Evolutionary conservation across 2,329 filamentous ascomycete species (phyloP).

Genomic region (Ascochyta viciae-villosae): DNA sequence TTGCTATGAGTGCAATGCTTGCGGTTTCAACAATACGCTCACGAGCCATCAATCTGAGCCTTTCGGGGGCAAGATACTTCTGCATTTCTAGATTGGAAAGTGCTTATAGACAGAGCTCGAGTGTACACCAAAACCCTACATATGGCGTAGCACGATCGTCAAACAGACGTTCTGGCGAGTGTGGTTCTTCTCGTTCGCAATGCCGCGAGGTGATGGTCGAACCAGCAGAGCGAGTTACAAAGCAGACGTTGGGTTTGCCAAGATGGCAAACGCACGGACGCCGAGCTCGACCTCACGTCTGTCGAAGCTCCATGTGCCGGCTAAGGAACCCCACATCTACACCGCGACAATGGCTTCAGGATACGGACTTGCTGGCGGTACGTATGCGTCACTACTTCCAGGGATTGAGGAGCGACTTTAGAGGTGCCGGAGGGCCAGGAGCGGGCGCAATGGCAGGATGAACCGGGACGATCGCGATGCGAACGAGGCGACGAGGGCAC

Average conservation of each 20-base stretch:
- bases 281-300: conserved; percentile 27
- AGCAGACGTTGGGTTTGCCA: neutral
- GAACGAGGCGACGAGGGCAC: conserved; percentile 4
- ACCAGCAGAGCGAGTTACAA: neutral
- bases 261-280: conserved; percentile 2
- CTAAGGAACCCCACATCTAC: conserved; percentile 36
- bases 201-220: neutral
- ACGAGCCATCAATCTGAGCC: no score
- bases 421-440: conserved; percentile 12
- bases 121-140: no score
- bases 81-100: no score
- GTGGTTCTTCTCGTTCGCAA: neutral
- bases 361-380: conserved; percentile 82
- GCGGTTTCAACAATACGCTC: no score
- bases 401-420: conserved; percentile 8
- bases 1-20: no score
- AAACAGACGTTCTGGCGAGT: neutral
- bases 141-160: neutral
- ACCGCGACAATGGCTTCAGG: conserved; percentile 74
- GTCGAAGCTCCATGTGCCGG: conserved; percentile 19
- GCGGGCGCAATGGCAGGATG: conserved; percentile 29
- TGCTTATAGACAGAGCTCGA: no score
- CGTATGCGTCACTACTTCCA: conserved; percentile 42
- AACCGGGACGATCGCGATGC: conserved; percentile 12
- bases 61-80: no score